Conservation (phyloP, 176 grass and related monocot genomes). For the Oryza glaberrima region DNA sequence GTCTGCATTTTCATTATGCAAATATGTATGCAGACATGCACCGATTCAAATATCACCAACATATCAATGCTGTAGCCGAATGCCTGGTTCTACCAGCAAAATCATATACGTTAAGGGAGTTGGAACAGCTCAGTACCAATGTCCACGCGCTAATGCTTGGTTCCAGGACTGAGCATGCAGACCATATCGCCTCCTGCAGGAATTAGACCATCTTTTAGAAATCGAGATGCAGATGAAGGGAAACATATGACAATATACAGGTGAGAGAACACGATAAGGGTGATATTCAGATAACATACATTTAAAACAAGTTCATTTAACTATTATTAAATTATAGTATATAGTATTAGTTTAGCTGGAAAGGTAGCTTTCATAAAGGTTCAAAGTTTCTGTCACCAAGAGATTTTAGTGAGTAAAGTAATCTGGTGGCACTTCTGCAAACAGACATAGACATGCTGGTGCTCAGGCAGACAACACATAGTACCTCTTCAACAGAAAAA, state of each 20-base stretch:
- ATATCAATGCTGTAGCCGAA: background rate
- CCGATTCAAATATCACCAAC: background rate
- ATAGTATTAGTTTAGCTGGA: background rate
- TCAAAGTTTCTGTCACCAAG: background rate
- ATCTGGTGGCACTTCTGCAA: background rate
- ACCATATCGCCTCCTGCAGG: slow-evolving; percentile 11
- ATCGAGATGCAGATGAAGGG: background rate
- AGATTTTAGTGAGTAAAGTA: background rate
- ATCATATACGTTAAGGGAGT: background rate
- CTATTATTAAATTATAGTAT: background rate
- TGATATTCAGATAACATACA: background rate
- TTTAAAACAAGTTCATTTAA: background rate
- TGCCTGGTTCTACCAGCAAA: background rate
- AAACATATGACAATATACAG: background rate
- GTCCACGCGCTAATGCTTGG: background rate
- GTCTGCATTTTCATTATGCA: background rate
- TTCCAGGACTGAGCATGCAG: background rate
- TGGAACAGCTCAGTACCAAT: background rate
- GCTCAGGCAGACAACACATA: background rate
- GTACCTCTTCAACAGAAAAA: slow-evolving; percentile 27
- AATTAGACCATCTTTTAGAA: background rate
- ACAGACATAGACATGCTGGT: background rate
- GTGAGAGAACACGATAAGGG: background rate
- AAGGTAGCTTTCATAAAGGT: background rate
- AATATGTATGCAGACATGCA: background rate